Conservation (phyloP, 495 filamentous ascomycete species). For the Chaetomium cochliodes region DNA sequence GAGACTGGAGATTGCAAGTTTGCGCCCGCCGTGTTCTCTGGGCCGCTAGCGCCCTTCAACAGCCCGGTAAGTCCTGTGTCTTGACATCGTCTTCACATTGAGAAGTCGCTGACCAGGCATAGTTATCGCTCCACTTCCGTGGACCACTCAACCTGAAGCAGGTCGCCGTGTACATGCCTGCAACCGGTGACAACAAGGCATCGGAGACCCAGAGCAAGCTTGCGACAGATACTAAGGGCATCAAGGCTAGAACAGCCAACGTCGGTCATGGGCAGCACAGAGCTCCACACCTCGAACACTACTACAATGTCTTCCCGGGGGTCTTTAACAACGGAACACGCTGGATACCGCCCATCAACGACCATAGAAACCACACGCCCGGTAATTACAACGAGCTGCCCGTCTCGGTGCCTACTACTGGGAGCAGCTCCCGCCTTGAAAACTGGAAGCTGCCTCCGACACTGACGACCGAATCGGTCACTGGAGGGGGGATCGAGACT, state of each 20-base stretch:
- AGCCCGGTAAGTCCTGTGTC: conserved; percentile 56
- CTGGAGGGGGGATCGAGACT: background rate
- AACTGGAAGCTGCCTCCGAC: background rate
- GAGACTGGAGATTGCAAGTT: conserved; percentile 54
- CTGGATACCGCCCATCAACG: background rate
- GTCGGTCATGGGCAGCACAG: background rate
- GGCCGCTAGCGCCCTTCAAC: conserved; percentile 60
- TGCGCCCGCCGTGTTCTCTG: conserved; percentile 49
- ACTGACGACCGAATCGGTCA: background rate
- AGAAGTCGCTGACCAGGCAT: background rate
- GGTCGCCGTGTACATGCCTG: conserved; percentile 61
- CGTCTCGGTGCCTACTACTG: background rate
- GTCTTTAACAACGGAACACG: background rate
- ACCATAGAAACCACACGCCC: background rate
- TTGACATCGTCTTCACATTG: background rate
- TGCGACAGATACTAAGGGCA: conserved; percentile 17
- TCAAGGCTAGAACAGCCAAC: conserved; percentile 7
- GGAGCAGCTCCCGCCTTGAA: too few species aligned
- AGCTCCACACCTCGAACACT: background rate
- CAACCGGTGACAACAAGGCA: conserved; percentile 31
- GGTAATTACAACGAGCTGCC: background rate
- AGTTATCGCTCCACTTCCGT: conserved; percentile 70
- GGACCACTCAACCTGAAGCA: conserved; percentile 62
- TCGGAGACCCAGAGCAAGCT: background rate
- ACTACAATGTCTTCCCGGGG: background rate